Evolutionary conservation across 2,329 filamentous ascomycete species (phyloP).

Genomic region (Fusarium goolgardi): DNA sequence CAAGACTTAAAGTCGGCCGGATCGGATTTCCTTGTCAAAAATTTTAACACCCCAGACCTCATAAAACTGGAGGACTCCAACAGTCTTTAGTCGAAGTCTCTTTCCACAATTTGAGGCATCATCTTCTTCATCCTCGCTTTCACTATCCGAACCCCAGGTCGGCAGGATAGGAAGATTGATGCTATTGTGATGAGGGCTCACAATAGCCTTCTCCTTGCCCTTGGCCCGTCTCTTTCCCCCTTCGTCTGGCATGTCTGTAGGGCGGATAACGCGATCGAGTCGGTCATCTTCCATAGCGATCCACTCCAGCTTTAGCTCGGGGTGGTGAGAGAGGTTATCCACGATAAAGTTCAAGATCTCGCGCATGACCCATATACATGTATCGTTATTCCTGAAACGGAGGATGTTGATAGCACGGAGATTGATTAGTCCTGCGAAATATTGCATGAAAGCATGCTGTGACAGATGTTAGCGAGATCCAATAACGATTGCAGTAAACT

Average conservation of each 20-base stretch:
- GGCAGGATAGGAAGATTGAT: conserved; percentile 48
- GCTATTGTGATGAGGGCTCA: conserved; percentile 29
- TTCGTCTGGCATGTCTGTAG: conserved; percentile 49
- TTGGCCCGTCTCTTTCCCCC: conserved; percentile 50
- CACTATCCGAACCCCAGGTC: conserved; percentile 50
- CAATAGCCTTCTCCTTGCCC: conserved; percentile 50
- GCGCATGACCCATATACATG: conserved; percentile 66
- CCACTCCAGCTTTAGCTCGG: conserved; percentile 67
- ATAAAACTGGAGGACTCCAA: conserved; percentile 54
- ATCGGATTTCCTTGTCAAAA: conserved; percentile 68
- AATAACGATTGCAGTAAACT: conserved; percentile 44
- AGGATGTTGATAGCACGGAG: conserved; percentile 68
- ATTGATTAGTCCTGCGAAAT: conserved; percentile 59
- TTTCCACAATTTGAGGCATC: conserved; percentile 48
- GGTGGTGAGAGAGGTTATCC: conserved; percentile 67
- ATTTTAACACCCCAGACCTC: conserved; percentile 63
- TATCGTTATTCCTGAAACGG: conserved; percentile 66
- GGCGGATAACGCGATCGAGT: conserved; percentile 62
- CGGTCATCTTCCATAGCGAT: conserved; percentile 65
- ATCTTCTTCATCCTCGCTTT: conserved; percentile 51
- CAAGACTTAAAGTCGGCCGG: conserved; percentile 46
- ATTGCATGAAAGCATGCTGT: conserved; percentile 69
- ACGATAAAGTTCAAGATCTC: conserved; percentile 69
- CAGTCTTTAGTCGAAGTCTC: conserved; percentile 52
- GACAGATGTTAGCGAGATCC: conserved; percentile 17